Base-by-base conservation (phyloP, 768 basidiomycete species). In the Amylocystis lapponica region DNA sequence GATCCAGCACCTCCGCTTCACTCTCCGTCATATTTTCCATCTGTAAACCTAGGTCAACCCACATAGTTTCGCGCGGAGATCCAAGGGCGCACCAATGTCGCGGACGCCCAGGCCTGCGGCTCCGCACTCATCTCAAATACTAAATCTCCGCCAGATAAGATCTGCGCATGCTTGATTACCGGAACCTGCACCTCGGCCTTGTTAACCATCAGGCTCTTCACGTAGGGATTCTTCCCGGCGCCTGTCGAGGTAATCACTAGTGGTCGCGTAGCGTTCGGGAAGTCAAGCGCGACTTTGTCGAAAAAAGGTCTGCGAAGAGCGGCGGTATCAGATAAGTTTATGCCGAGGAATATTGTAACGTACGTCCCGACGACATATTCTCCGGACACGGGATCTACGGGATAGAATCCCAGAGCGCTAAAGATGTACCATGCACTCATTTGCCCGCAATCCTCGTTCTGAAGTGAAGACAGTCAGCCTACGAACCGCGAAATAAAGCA, bases 371-470 rank as follows among this genome's bases (percentile, higher is more conserved):
- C 68, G 43, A 88, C 68, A 48, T 90, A 91, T 53, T 78, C 76
- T 2, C 76, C 79, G 0, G 82, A 84, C 0, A 83, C 83, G 0
- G 88, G 88, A 56, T 90, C 83, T 30, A 90, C 86, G 27, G 86
- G 86, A 52, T 91, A 91, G 60, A 91, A 86, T 1, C 88, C 87
- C 61, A 92, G 70, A 0, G 86, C 78, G 38, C 78, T 82, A 65
- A 88, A 90, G 12, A 90, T 71, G 52, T 82, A 90, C 88, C 88
- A 91, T 0, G 87, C 84, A 53, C 83, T 86, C 88, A 91, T 91
- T 58, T 92, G 88, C 1, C 88, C 87, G 50, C 87, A 90, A 56
- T 92, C 88, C 58, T 92, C 88, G 52, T 91, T 92, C 83, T 88
- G 47, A 8, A 16, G 25, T 2, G 11, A 16, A 8, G 23, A 9